phyloP scores from a whole-genome alignment of 805 yeast genomes.

The Suhomyces tanzawaensis region DNA sequence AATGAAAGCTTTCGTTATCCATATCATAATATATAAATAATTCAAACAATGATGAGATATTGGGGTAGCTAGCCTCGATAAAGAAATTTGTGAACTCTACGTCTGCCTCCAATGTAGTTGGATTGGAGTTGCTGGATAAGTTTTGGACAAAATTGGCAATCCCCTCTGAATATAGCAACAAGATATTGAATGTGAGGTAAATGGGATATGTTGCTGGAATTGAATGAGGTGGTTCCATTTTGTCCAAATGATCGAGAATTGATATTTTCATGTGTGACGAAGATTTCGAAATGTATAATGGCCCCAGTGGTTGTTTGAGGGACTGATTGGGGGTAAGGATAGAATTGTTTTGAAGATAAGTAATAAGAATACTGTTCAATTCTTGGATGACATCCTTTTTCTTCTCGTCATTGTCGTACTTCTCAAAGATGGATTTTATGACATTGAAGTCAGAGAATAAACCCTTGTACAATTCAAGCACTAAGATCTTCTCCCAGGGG shows the following conservation, averaged over 20 bases:
- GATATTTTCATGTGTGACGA: slow-evolving; percentile 50
- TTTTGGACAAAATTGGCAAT: slow-evolving; percentile 52
- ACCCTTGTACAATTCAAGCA: slow-evolving; percentile 68
- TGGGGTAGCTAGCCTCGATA: slow-evolving; percentile 28
- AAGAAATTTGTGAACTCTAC: slow-evolving; percentile 36
- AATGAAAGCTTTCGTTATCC: slow-evolving; percentile 69
- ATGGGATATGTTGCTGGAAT: slow-evolving; percentile 58
- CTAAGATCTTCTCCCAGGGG: slow-evolving; percentile 70
- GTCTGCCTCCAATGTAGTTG: slow-evolving; percentile 27
- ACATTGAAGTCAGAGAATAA: slow-evolving; percentile 56
- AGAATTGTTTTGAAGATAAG: slow-evolving; percentile 21
- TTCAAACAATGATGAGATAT: slow-evolving; percentile 25
- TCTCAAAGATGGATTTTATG: slow-evolving; percentile 51
- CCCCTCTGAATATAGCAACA: slow-evolving; percentile 64
- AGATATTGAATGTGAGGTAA: slow-evolving; percentile 52
- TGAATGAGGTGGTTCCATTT: slow-evolving; percentile 67
- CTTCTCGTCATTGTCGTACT: slow-evolving; percentile 56
- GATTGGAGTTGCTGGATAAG: slow-evolving; percentile 29
- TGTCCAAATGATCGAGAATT: slow-evolving; percentile 76
- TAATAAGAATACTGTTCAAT: slow-evolving; percentile 37
- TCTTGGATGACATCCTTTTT: slow-evolving; percentile 62
- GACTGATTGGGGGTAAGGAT: slow-evolving; percentile 15
- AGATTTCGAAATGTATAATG: slow-evolving; percentile 34
- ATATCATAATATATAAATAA: slow-evolving; percentile 59
- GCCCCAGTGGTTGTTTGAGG: slow-evolving; percentile 19